Evolutionary conservation across 306 rosid genomes (phyloP).

Genomic region (Rubus idaeus): DNA sequence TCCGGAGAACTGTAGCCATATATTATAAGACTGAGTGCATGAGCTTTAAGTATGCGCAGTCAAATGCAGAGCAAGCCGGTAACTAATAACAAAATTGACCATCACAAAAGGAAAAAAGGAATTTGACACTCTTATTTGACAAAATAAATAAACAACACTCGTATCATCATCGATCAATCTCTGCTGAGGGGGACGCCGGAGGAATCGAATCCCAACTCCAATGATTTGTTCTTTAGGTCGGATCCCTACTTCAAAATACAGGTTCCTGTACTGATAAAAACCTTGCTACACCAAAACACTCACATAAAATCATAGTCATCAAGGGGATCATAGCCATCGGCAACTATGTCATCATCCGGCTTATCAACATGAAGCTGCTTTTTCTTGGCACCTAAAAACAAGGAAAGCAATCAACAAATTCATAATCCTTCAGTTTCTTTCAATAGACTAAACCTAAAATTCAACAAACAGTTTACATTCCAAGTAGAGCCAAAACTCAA

Average conservation of each 20-base stretch:
- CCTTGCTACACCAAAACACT: slow-evolving; percentile 21
- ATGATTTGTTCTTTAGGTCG: background rate
- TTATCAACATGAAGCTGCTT: slow-evolving; percentile 84
- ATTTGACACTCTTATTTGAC: slow-evolving; percentile 13
- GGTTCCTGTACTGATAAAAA: slow-evolving; percentile 11
- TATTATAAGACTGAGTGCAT: background rate
- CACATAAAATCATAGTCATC: slow-evolving; percentile 95
- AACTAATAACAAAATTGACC: slow-evolving; percentile 19
- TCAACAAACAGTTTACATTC: background rate
- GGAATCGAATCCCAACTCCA: slow-evolving; percentile 8
- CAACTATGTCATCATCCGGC: slow-evolving; percentile 73
- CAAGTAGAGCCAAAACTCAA: background rate
- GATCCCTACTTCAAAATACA: slow-evolving; percentile 19
- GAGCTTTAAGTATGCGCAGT: slow-evolving; percentile 1
- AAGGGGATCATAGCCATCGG: slow-evolving; percentile 49
- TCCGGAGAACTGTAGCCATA: background rate
- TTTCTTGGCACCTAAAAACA: slow-evolving; percentile 68
- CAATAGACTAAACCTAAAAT: background rate
- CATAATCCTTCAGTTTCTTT: background rate
- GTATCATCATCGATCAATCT: slow-evolving; percentile 14
- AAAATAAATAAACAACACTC: slow-evolving; percentile 18
- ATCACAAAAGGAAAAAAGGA: background rate
- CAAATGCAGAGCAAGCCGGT: background rate
- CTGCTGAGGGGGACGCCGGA: background rate
- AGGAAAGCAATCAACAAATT: background rate